Percentiles rank a stretch among this genome's conserved stretches.
Conservation (phyloP, 2,329 filamentous ascomycete species). For the Trichoderma sp. region DNA sequence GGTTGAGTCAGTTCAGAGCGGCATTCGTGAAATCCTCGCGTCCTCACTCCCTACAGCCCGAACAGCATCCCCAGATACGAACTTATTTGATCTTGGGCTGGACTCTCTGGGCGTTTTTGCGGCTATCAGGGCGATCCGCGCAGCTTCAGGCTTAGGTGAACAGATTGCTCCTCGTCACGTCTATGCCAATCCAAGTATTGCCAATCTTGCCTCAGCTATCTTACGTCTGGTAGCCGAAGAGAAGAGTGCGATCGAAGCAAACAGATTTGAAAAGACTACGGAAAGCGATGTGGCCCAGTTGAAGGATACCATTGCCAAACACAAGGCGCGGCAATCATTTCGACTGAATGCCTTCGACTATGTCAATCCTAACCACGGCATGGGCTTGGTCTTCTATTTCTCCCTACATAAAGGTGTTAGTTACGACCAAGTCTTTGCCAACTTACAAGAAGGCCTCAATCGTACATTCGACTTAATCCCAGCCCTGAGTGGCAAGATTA, state of each 20-base stretch:
- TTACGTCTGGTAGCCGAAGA: neutral
- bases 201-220: neutral
- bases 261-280: neutral
- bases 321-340: conserved; percentile 32
- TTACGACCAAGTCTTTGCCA: conserved; percentile 32
- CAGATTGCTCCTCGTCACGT: neutral
- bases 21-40: neutral
- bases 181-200: neutral
- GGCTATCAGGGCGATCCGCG: conserved; percentile 33
- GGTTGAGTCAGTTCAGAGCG: neutral
- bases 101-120: conserved; percentile 34
- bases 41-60: conserved; percentile 21
- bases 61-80: conserved; percentile 24
- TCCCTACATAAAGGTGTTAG: conserved; percentile 28
- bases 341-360: conserved; percentile 34
- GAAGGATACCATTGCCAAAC: conserved; percentile 22
- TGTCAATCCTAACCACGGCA: conserved; percentile 33
- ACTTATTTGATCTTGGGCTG: conserved; percentile 32
- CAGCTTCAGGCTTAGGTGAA: conserved; percentile 28
- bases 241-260: neutral
- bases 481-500: conserved; percentile 37
- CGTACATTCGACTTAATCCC: conserved; percentile 38
- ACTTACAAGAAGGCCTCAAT: conserved; percentile 35
- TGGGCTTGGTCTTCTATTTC: conserved; percentile 37
- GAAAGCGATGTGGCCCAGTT: neutral